Percentiles rank a stretch among this genome's conserved stretches.
These are phyloP conservation scores for Boletus rubescentipes DNA, from an alignment of 768 basidiomycete genomes.

Conservation along the genomic window DNA sequence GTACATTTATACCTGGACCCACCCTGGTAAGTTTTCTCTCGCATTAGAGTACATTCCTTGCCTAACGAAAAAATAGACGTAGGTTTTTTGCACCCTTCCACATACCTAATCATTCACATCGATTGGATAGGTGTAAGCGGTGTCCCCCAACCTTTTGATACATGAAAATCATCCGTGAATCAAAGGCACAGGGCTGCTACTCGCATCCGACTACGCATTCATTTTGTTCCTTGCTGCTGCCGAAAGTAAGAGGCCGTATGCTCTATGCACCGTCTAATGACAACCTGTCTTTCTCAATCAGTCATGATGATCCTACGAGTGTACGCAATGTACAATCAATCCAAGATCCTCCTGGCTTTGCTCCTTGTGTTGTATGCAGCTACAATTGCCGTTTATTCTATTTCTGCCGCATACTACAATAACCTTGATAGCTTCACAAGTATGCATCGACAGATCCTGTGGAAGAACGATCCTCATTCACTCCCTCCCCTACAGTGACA, in stretches of 20 bases:
- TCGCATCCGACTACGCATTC: background rate
- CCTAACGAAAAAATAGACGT: conserved; percentile 7
- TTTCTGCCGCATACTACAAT: background rate
- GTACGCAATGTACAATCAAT: conserved; percentile 18
- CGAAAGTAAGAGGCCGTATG: conserved; percentile 11
- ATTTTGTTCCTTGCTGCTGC: conserved; percentile 10
- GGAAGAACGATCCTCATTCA: background rate
- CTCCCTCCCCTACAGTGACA: conserved; percentile 1
- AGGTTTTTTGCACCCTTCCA: background rate
- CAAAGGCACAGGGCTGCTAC: conserved; percentile 4
- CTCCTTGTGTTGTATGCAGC: conserved; percentile 12
- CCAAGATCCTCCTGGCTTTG: conserved; percentile 5
- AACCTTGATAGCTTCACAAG: conserved; percentile 9
- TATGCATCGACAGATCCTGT: background rate
- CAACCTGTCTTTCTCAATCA: background rate
- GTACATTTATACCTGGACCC: conserved; percentile 20
- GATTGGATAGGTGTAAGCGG: conserved; percentile 10
- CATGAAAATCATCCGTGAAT: background rate
- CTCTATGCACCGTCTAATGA: background rate
- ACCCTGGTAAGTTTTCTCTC: background rate
- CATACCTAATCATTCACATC: background rate
- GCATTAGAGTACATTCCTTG: background rate
- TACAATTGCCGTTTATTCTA: background rate
- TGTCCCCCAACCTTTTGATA: background rate
- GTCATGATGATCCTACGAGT: conserved; percentile 23